Conservation (phyloP, 2,329 filamentous ascomycete species). For the Fusarium subglutinans region DNA sequence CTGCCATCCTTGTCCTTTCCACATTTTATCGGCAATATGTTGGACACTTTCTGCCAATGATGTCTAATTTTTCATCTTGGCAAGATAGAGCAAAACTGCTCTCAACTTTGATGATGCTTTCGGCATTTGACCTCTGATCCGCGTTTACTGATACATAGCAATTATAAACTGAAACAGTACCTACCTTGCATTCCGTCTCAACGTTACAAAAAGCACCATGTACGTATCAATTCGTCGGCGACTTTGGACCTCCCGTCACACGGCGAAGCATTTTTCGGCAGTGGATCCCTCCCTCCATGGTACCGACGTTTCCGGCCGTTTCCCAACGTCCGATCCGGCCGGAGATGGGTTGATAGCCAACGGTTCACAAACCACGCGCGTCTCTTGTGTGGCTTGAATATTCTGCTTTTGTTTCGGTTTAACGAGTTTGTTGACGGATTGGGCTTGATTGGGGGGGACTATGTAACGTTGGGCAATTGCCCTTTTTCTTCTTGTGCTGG, state of each 20-base stretch:
- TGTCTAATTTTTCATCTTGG: neutral
- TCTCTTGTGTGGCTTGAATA: conserved; percentile 7
- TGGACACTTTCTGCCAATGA: conserved; percentile 3
- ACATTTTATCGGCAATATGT: conserved; percentile 13
- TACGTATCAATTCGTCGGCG: neutral
- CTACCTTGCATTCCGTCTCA: neutral
- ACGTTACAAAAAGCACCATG: neutral
- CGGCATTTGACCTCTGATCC: neutral
- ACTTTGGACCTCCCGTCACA: conserved; percentile 17
- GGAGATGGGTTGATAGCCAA: neutral
- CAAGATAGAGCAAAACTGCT: neutral
- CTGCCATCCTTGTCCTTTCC: conserved; percentile 33
- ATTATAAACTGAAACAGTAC: neutral
- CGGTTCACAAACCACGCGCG: conserved; percentile 4
- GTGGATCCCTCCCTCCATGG: conserved; percentile 21
- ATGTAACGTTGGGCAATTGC: conserved; percentile 31
- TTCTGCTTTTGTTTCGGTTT: conserved; percentile 26
- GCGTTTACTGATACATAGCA: neutral
- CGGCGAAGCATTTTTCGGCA: conserved; percentile 21
- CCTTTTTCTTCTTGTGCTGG: neutral
- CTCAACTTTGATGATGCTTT: neutral
- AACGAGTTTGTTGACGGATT: conserved; percentile 24
- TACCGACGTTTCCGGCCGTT: conserved; percentile 41
- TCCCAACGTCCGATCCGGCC: conserved; percentile 24
- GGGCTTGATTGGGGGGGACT: neutral